phyloP scores from a whole-genome alignment of 1,284 basidiomycete species.

The Inonotus obliquus region DNA sequence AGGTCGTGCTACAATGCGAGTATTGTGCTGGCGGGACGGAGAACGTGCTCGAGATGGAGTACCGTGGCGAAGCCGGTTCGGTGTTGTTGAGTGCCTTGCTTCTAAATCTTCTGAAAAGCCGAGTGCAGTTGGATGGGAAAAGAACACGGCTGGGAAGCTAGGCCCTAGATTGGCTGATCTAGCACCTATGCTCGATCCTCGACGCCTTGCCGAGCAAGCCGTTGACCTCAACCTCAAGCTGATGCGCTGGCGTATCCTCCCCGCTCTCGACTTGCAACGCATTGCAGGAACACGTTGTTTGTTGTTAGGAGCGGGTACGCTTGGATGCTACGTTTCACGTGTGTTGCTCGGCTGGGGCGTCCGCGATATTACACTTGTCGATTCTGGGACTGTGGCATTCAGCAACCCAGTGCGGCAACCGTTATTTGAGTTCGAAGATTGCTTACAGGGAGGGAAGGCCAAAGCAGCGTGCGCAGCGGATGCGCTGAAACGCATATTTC shows the following conservation, averaged over 20 bases:
- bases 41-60: conserved; percentile 38
- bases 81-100: conserved; percentile 35
- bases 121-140: conserved; percentile 90
- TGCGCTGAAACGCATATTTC: conserved; percentile 85
- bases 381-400: conserved; percentile 88
- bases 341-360: conserved; percentile 95
- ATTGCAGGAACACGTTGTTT: conserved; percentile 79
- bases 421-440: conserved; percentile 93
- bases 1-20: conserved; percentile 43
- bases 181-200: conserved; percentile 94
- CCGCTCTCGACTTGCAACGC: conserved; percentile 84
- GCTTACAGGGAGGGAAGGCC: conserved; percentile 87
- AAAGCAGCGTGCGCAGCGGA: conserved; percentile 93
- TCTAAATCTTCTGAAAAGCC: conserved; percentile 35
- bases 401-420: conserved; percentile 98
- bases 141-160: conserved; percentile 80
- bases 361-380: conserved; percentile 88
- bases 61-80: conserved; percentile 60
- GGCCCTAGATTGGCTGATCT: conserved; percentile 88
- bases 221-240: conserved; percentile 96
- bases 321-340: conserved; percentile 94
- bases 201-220: conserved; percentile 82
- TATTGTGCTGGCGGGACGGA: conserved; percentile 73
- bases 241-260: conserved; percentile 97
- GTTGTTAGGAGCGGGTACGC: conserved; percentile 89